These are phyloP conservation scores for Mortierella sp. DNA, from an alignment of 371 early-diverging fungal genomes.

Conservation along the genomic window DNA sequence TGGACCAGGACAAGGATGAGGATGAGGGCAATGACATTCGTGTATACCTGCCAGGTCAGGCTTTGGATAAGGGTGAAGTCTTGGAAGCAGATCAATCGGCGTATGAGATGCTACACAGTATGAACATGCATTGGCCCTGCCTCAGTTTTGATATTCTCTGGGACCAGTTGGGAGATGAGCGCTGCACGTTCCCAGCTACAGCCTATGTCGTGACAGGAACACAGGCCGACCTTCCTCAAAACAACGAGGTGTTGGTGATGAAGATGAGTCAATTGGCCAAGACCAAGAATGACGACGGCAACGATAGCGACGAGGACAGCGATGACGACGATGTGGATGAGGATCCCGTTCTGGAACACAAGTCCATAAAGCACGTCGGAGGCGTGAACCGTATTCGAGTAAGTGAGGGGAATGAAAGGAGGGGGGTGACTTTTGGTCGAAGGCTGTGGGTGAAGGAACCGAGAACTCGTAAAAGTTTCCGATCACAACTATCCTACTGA, in stretches of 20 bases:
- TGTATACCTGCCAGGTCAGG: slow-evolving; percentile 94
- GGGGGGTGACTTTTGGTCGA: no score
- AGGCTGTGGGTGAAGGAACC: no score
- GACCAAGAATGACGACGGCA: slow-evolving; percentile 87
- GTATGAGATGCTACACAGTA: slow-evolving; percentile 95
- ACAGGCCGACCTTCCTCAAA: slow-evolving; percentile 84
- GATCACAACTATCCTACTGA: no score
- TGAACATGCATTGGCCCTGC: slow-evolving; percentile 96
- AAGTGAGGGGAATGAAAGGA: no score
- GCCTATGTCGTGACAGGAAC: slow-evolving; percentile 95
- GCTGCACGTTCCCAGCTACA: slow-evolving; percentile 91
- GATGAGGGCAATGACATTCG: slow-evolving; percentile 66
- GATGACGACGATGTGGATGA: slow-evolving; percentile 89
- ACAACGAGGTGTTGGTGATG: slow-evolving; percentile 93
- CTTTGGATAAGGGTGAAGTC: slow-evolving; percentile 88
- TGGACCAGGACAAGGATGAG: slow-evolving; percentile 63
- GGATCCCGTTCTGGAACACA: slow-evolving; percentile 91
- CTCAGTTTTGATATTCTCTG: slow-evolving; percentile 93
- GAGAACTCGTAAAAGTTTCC: no score
- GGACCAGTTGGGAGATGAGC: slow-evolving; percentile 84
- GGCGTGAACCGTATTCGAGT: slow-evolving; percentile 93
- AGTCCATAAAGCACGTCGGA: slow-evolving; percentile 85
- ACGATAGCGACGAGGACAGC: slow-evolving; percentile 74
- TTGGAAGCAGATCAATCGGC: slow-evolving; percentile 94
- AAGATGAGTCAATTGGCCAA: slow-evolving; percentile 92